Percentiles rank a stretch among this genome's conserved stretches.
Conservation (phyloP, 2,329 filamentous ascomycete genomes). For the Xylaria arbuscula region DNA sequence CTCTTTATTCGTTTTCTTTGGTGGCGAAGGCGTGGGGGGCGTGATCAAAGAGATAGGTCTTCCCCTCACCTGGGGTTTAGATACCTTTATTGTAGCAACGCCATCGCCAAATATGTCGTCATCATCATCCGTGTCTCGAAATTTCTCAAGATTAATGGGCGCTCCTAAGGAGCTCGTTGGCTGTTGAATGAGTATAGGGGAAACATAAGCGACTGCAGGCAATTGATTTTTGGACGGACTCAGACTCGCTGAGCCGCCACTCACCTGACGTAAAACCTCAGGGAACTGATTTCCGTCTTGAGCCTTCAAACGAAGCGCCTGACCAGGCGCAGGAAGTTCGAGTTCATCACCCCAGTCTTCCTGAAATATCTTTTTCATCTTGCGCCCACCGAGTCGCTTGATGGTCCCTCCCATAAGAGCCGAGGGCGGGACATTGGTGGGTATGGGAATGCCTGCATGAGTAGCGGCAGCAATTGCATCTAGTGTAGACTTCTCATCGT, state of each 20-base stretch:
- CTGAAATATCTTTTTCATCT: conserved; percentile 76
- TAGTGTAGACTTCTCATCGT: conserved; percentile 84
- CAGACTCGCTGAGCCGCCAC: conserved; percentile 63
- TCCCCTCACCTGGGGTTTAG: conserved; percentile 56
- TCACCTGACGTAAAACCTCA: conserved; percentile 75
- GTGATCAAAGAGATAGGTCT: conserved; percentile 59
- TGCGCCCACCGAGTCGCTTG: conserved; percentile 83
- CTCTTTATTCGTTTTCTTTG: conserved; percentile 61
- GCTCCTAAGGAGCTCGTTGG: conserved; percentile 54
- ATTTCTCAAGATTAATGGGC: conserved; percentile 70
- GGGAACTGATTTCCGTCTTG: conserved; percentile 72
- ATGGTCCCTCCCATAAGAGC: conserved; percentile 93
- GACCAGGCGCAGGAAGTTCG: conserved; percentile 70
- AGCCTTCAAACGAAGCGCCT: conserved; percentile 72
- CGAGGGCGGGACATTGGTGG: conserved; percentile 85
- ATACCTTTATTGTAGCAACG: conserved; percentile 73
- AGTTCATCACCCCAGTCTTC: conserved; percentile 87
- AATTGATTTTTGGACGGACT: conserved; percentile 62
- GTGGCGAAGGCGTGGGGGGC: conserved; percentile 66
- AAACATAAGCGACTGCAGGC: conserved; percentile 40
- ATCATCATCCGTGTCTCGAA: conserved; percentile 70
- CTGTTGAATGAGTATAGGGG: conserved; percentile 50
- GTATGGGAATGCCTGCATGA: conserved; percentile 90
- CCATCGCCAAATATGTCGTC: conserved; percentile 73
- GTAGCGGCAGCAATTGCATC: conserved; percentile 90